phyloP scores from a whole-genome alignment of 1,284 basidiomycete species.

The Trichosporon coremiiforme region DNA sequence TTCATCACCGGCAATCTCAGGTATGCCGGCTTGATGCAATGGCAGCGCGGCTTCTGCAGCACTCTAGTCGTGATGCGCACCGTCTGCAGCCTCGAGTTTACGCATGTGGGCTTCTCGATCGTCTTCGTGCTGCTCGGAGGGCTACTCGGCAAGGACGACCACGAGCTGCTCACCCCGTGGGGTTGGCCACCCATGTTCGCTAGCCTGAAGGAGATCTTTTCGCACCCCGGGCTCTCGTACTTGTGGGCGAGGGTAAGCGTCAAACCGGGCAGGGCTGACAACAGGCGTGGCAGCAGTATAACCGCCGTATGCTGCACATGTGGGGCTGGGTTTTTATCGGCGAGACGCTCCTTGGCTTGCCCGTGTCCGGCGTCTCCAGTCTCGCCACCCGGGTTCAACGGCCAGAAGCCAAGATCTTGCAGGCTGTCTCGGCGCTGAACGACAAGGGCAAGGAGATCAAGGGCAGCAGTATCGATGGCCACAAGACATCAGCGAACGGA shows the following conservation, averaged over 20 bases:
- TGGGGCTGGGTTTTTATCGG: constrained; percentile 48
- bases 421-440: constrained; percentile 9
- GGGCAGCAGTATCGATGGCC: neutral
- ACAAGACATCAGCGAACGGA: neutral
- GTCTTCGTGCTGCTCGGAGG: constrained; percentile 40
- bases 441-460: neutral
- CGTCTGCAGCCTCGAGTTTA: constrained; percentile 35
- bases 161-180: constrained; percentile 48
- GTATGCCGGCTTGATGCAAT: constrained; percentile 33
- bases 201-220: constrained; percentile 38
- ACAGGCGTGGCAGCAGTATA: constrained; percentile 51
- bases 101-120: constrained; percentile 28
- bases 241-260: constrained; percentile 49
- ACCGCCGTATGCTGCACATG: constrained; percentile 42
- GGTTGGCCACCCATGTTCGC: constrained; percentile 52
- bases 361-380: constrained; percentile 36
- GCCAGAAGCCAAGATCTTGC: constrained; percentile 13
- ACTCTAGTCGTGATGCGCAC: constrained; percentile 37
- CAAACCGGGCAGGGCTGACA: constrained; percentile 15
- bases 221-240: constrained; percentile 42
- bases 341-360: constrained; percentile 47
- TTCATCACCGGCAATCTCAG: constrained; percentile 36
- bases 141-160: constrained; percentile 36
- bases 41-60: constrained; percentile 36
- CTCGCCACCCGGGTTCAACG: constrained; percentile 18